Percentiles rank a stretch among this genome's conserved stretches.
Evolutionary conservation across 1,284 basidiomycete genomes (phyloP).

Genomic region (Dichomitus squalens): DNA sequence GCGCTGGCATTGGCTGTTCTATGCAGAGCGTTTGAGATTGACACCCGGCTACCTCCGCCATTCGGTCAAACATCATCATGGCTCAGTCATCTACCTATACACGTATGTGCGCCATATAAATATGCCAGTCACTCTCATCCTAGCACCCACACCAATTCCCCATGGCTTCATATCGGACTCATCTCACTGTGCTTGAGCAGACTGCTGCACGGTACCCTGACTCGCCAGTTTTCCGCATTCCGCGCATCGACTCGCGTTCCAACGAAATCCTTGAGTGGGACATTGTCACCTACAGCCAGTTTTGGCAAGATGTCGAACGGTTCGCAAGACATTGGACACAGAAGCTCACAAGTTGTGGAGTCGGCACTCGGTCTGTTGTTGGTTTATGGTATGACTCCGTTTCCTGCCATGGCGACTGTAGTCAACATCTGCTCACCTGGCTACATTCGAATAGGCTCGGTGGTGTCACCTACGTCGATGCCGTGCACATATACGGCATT

Average conservation of each 20-base stretch:
- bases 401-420: constrained; percentile 1
- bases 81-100: constrained; percentile 21
- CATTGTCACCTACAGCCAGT: constrained; percentile 53
- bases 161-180: constrained; percentile 38
- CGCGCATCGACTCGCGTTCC: constrained; percentile 40
- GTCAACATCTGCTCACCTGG: constrained; percentile 12
- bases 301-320: constrained; percentile 54
- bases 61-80: constrained; percentile 19
- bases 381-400: constrained; percentile 59
- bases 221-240: constrained; percentile 52
- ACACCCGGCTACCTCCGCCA: constrained; percentile 20
- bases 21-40: constrained; percentile 24
- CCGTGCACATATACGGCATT: constrained; percentile 70
- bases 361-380: constrained; percentile 57
- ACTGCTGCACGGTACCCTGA: constrained; percentile 46
- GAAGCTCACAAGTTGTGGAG: constrained; percentile 42
- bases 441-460: constrained; percentile 49
- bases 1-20: constrained; percentile 23
- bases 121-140: constrained; percentile 1
- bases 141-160: constrained; percentile 17
- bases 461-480: constrained; percentile 67
- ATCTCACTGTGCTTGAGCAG: constrained; percentile 53
- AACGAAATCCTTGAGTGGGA: constrained; percentile 46
- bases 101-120: constrained; percentile 16
- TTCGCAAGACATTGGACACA: constrained; percentile 58